These are phyloP conservation scores for Colletotrichum musicola DNA, from an alignment of 2,329 filamentous ascomycete species.

Conservation along the genomic window DNA sequence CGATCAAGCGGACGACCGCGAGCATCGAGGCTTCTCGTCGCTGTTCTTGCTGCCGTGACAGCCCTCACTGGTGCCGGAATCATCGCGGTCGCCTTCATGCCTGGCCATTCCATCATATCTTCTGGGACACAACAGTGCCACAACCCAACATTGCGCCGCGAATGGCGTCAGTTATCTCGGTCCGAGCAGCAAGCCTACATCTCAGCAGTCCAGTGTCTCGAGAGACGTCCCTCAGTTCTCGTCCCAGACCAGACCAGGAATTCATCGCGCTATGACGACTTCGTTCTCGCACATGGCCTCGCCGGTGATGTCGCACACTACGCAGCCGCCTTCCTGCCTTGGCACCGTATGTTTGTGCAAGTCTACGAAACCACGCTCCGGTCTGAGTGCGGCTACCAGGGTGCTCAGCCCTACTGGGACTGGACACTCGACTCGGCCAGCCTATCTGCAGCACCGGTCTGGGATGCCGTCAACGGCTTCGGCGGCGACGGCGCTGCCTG, in stretches of 20 bases:
- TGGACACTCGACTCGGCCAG: constrained; percentile 50
- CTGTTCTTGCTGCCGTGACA: background rate
- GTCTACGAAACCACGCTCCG: constrained; percentile 47
- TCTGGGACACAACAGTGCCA: background rate
- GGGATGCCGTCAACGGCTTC: background rate
- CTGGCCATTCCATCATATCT: background rate
- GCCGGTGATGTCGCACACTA: background rate
- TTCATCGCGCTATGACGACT: constrained; percentile 1
- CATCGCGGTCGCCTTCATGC: background rate
- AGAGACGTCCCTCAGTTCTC: background rate
- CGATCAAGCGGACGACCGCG: background rate
- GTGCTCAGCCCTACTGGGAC: constrained; percentile 59
- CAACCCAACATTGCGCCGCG: background rate
- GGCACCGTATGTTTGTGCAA: constrained; percentile 49
- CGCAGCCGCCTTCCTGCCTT: constrained; percentile 43
- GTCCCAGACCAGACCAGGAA: background rate
- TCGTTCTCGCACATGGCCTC: background rate
- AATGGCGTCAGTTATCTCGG: background rate
- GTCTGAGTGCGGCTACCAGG: constrained; percentile 51
- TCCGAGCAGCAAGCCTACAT: constrained; percentile 5
- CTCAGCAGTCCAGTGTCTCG: constrained; percentile 4
- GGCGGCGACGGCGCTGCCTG: background rate
- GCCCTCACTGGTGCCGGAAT: background rate
- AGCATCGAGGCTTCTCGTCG: background rate
- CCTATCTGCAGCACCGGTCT: background rate